Conservation (phyloP, 2,329 filamentous ascomycete genomes). For the Biscogniauxia mediterranea region DNA sequence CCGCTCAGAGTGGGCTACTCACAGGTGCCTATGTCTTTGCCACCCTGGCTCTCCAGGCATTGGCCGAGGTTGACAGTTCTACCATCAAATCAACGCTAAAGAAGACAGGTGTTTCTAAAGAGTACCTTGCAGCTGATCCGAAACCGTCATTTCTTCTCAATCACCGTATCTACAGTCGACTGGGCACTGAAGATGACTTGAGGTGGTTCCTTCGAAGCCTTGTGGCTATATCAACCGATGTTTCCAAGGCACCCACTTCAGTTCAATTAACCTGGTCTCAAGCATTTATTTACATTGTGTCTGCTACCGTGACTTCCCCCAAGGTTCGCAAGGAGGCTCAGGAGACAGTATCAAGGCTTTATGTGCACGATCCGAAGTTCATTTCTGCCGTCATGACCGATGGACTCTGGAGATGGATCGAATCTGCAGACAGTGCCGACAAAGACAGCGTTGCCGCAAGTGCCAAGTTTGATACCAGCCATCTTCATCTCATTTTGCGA, state of each 20-base stretch:
- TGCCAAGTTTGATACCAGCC: conserved; percentile 62
- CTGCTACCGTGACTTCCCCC: conserved; percentile 59
- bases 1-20: conserved; percentile 80
- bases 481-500: conserved; percentile 60
- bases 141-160: conserved; percentile 89
- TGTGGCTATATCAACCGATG: conserved; percentile 53
- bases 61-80: conserved; percentile 55
- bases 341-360: conserved; percentile 61
- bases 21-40: conserved; percentile 74
- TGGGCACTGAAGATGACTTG: conserved; percentile 72
- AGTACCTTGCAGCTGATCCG: conserved; percentile 67
- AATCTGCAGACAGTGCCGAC: conserved; percentile 64
- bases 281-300: conserved; percentile 76
- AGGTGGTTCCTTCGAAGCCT: conserved; percentile 75
- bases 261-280: conserved; percentile 76
- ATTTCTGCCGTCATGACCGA: conserved; percentile 64
- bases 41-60: conserved; percentile 57
- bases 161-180: conserved; percentile 78
- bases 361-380: conserved; percentile 55
- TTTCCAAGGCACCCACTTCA: conserved; percentile 50
- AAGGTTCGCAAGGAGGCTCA: conserved; percentile 63
- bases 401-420: conserved; percentile 79
- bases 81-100: conserved; percentile 49
- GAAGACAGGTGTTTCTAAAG: conserved; percentile 60
- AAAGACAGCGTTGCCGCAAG: conserved; percentile 72